phyloP scores from a whole-genome alignment of 1,139 yeast genomes.

The Saccharomyces hybrid region DNA sequence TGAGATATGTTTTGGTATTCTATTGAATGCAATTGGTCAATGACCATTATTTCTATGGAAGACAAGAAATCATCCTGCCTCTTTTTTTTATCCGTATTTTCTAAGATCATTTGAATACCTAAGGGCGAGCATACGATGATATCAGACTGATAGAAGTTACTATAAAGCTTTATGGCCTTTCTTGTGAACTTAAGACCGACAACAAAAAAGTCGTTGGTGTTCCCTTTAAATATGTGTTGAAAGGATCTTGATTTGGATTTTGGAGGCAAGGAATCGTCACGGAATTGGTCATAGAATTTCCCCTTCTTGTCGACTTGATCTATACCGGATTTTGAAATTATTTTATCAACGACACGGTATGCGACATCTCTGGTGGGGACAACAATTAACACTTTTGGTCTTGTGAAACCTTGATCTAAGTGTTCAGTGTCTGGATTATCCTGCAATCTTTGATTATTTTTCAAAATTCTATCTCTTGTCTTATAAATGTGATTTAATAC shows the following conservation, averaged over 20 bases:
- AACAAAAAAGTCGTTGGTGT: slow-evolving; percentile 86
- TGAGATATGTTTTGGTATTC: slow-evolving; percentile 96
- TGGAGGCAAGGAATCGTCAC: slow-evolving; percentile 43
- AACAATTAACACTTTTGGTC: slow-evolving; percentile 79
- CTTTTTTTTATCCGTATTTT: slow-evolving; percentile 48
- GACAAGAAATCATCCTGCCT: slow-evolving; percentile 66
- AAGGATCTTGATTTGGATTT: slow-evolving; percentile 76
- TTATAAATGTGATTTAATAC: slow-evolving; percentile 75
- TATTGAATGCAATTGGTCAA: slow-evolving; percentile 80
- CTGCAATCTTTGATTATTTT: slow-evolving; percentile 59
- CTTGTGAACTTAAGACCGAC: slow-evolving; percentile 85
- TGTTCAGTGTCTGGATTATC: slow-evolving; percentile 41
- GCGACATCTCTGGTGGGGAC: slow-evolving; percentile 83
- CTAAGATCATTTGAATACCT: slow-evolving; percentile 72
- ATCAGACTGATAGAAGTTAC: slow-evolving; percentile 81
- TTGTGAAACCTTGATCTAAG: slow-evolving; percentile 90
- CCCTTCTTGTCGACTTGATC: slow-evolving; percentile 76
- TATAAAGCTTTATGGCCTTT: slow-evolving; percentile 73
- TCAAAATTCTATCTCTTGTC: slow-evolving; percentile 74
- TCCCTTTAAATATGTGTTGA: slow-evolving; percentile 72
- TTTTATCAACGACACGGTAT: slow-evolving; percentile 53
- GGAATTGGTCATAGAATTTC: slow-evolving; percentile 67
- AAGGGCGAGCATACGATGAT: slow-evolving; percentile 86
- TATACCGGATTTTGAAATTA: slow-evolving; percentile 58
- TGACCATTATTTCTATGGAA: slow-evolving; percentile 71